Evolutionary conservation across 495 filamentous ascomycete genomes (phyloP).

Genomic region (Sporormia fimetaria): DNA sequence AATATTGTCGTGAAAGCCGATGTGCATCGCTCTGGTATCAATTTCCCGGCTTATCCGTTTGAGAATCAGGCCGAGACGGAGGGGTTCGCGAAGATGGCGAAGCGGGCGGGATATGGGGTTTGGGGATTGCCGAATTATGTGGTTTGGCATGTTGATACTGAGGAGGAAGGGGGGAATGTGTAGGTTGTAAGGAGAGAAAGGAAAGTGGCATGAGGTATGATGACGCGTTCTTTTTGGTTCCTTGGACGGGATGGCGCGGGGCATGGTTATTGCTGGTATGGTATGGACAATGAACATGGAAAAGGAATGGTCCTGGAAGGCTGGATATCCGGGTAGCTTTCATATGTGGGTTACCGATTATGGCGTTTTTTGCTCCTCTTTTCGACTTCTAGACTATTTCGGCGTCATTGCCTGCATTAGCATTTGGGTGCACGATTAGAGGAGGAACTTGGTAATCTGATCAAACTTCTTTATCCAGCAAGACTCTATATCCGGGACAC

Average conservation of each 20-base stretch:
- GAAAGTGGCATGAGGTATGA: neutral
- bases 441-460: too few relatives aligned
- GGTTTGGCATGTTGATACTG: slow-evolving; percentile 98
- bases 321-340: too few relatives aligned
- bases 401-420: too few relatives aligned
- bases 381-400: too few relatives aligned
- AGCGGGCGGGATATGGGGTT: slow-evolving; percentile 88
- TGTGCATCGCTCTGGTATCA: slow-evolving; percentile 91
- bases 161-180: slow-evolving; percentile 83
- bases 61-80: slow-evolving; percentile 99
- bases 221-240: slow-evolving; percentile 1
- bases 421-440: too few relatives aligned
- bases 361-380: too few relatives aligned
- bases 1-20: slow-evolving; percentile 97
- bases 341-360: too few relatives aligned
- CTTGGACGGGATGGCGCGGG: neutral
- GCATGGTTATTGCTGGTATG: neutral
- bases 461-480: too few relatives aligned
- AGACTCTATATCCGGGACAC: too few relatives aligned
- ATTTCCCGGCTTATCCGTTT: slow-evolving; percentile 94
- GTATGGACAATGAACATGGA: too few relatives aligned
- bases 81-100: slow-evolving; percentile 97
- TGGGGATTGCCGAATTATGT: slow-evolving; percentile 92
- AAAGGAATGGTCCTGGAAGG: too few relatives aligned
- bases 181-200: slow-evolving; percentile 4